phyloP scores from a whole-genome alignment of 352 stramenopile genomes.

The Blastocystis sp. region DNA sequence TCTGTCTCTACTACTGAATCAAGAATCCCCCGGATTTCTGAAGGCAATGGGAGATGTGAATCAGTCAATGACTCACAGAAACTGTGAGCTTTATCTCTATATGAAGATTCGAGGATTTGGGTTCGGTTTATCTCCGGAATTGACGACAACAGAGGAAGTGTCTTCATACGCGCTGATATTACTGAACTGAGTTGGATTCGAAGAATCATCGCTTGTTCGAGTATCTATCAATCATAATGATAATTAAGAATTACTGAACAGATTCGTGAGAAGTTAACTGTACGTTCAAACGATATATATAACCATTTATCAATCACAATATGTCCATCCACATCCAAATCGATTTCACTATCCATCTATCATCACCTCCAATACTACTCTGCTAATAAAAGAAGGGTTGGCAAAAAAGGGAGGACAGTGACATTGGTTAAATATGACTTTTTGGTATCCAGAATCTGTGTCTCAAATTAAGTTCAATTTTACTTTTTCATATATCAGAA shows the following conservation, averaged over 20 bases:
- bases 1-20: not conserved
- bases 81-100: not conserved
- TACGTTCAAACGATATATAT: slow-evolving; percentile 10
- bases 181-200: not conserved
- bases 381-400: slow-evolving; percentile 10
- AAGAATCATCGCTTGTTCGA: not conserved
- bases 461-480: not conserved
- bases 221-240: not conserved
- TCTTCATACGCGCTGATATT: not conserved
- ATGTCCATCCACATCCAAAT: slow-evolving; percentile 10
- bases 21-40: not conserved
- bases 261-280: not conserved
- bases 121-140: not conserved
- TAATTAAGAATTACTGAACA: not conserved
- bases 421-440: slow-evolving; percentile 49
- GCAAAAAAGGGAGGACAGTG: not conserved
- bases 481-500: slow-evolving; percentile 54
- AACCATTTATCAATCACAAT: slow-evolving; percentile 52
- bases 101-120: not conserved
- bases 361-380: not conserved
- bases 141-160: not conserved
- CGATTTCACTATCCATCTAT: slow-evolving; percentile 44
- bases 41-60: not conserved
- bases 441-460: slow-evolving; percentile 48
- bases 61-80: slow-evolving; percentile 4